Conservation (phyloP, 495 filamentous ascomycete species). For the Thozetella sp. region DNA sequence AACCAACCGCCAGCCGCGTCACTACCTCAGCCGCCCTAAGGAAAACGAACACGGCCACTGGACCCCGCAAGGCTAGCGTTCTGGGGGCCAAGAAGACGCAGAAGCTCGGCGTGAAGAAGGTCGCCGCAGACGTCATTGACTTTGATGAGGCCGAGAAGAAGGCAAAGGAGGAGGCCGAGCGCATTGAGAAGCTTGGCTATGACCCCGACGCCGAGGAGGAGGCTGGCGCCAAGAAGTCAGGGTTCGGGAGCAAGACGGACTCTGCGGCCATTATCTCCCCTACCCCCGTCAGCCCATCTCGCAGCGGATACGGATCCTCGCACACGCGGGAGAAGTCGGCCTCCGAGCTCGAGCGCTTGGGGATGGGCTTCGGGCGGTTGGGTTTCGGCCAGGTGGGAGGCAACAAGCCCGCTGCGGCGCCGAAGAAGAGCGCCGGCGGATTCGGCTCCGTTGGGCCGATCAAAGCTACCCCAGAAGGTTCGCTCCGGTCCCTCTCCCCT, state of each 20-base stretch:
- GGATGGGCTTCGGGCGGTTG: conserved; percentile 85
- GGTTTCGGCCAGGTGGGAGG: conserved; percentile 89
- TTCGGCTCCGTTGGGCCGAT: conserved; percentile 85
- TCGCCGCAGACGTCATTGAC: conserved; percentile 76
- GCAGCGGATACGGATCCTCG: conserved; percentile 62
- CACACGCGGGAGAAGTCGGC: conserved; percentile 59
- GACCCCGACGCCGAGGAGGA: conserved; percentile 86
- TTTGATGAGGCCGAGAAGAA: conserved; percentile 97
- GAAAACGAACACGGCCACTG: conserved; percentile 61
- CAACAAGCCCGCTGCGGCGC: conserved; percentile 58
- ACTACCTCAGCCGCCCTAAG: conserved; percentile 75
- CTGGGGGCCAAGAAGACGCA: conserved; percentile 84
- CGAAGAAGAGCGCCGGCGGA: conserved; percentile 73
- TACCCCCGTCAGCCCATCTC: conserved; percentile 70
- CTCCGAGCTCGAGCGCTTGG: conserved; percentile 82
- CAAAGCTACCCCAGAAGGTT: conserved; percentile 73
- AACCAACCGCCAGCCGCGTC: conserved; percentile 63
- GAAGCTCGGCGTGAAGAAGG: conserved; percentile 92
- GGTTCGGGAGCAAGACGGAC: conserved; percentile 30
- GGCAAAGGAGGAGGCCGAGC: conserved; percentile 95
- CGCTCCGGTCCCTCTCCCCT: conserved; percentile 9
- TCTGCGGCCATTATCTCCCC: conserved; percentile 64
- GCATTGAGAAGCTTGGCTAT: conserved; percentile 97
- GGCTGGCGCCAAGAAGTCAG: conserved; percentile 55
- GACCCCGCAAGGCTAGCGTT: conserved; percentile 77